These are phyloP conservation scores for Pleurotus cornucopiae DNA, from an alignment of 768 basidiomycete genomes.

Conservation along the genomic window DNA sequence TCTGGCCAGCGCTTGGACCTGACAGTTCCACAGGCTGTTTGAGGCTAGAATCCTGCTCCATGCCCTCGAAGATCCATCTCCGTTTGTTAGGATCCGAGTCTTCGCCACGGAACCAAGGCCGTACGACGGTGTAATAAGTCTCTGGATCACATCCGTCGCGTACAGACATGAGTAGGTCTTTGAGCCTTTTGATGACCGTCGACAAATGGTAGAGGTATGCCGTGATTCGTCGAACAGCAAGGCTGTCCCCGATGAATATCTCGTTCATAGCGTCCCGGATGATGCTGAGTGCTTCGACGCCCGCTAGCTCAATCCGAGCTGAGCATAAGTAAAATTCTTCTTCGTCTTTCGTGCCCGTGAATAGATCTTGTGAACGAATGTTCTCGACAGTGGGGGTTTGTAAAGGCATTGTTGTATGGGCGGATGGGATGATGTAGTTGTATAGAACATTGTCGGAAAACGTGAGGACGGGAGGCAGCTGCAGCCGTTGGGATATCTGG, in stretches of 20 bases:
- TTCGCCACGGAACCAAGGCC: slow-evolving; percentile 80
- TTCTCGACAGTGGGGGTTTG: slow-evolving; percentile 51
- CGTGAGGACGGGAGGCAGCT: slow-evolving; percentile 83
- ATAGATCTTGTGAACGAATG: slow-evolving; percentile 60
- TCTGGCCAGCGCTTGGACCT: slow-evolving; percentile 83
- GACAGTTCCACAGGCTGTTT: slow-evolving; percentile 51
- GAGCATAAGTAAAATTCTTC: slow-evolving; percentile 86
- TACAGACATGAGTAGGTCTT: slow-evolving; percentile 55
- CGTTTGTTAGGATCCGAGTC: slow-evolving; percentile 42
- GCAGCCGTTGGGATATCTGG: slow-evolving; percentile 61
- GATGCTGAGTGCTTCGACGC: slow-evolving; percentile 78
- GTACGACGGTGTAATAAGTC: slow-evolving; percentile 64
- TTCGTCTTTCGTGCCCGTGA: slow-evolving; percentile 80
- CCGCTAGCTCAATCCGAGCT: slow-evolving; percentile 80
- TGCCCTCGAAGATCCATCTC: slow-evolving; percentile 59
- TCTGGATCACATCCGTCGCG: slow-evolving; percentile 69
- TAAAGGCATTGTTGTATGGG: slow-evolving; percentile 19
- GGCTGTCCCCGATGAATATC: slow-evolving; percentile 70
- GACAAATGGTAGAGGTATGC: slow-evolving; percentile 63
- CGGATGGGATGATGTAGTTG: slow-evolving; percentile 59
- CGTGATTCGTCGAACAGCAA: slow-evolving; percentile 59
- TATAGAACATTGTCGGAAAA: slow-evolving; percentile 92
- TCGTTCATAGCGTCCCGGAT: slow-evolving; percentile 89
- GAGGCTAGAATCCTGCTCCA: slow-evolving; percentile 41
- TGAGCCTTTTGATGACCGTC: slow-evolving; percentile 60